These are phyloP conservation scores for Aspergillus sp. DNA, from an alignment of 2,329 filamentous ascomycete species.

Conservation along the genomic window DNA sequence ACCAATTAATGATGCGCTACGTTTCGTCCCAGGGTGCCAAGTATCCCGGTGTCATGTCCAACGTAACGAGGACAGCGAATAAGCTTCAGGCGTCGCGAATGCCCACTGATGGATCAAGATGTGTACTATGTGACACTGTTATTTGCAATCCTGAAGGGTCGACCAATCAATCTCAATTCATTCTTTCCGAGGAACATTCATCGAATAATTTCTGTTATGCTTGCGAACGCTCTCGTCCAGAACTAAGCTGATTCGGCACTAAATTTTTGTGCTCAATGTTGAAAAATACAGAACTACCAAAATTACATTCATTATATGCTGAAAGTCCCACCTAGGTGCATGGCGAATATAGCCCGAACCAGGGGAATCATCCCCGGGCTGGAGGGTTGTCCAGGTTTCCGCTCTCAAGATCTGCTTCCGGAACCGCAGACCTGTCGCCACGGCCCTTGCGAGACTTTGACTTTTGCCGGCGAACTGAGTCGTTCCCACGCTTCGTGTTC, in stretches of 20 bases:
- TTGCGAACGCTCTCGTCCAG: slow-evolving; percentile 42
- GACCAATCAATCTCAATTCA: slow-evolving; percentile 53
- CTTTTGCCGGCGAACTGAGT: slow-evolving; percentile 24
- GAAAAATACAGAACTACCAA: neutral
- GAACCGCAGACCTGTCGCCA: slow-evolving; percentile 29
- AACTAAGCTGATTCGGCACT: slow-evolving; percentile 20
- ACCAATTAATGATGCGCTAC: slow-evolving; percentile 85
- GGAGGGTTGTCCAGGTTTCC: slow-evolving; percentile 26
- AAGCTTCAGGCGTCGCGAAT: slow-evolving; percentile 61
- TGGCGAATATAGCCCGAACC: slow-evolving; percentile 8
- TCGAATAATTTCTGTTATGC: slow-evolving; percentile 42
- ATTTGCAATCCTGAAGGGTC: slow-evolving; percentile 61
- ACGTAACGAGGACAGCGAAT: slow-evolving; percentile 88
- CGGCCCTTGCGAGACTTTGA: slow-evolving; percentile 23
- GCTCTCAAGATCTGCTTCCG: slow-evolving; percentile 31
- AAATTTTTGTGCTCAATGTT: slow-evolving; percentile 2
- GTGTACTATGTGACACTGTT: slow-evolving; percentile 69
- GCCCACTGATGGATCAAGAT: slow-evolving; percentile 43
- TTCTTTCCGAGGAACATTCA: slow-evolving; percentile 55
- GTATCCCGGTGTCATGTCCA: slow-evolving; percentile 89
- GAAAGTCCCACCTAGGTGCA: neutral
- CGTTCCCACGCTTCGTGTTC: slow-evolving; percentile 16
- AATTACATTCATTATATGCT: neutral
- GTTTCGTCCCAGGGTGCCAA: slow-evolving; percentile 81
- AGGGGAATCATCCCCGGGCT: slow-evolving; percentile 13